These are phyloP conservation scores for Plasmodium gallinaceum DNA, from an alignment of 169 alveolate species.

Conservation along the genomic window DNA sequence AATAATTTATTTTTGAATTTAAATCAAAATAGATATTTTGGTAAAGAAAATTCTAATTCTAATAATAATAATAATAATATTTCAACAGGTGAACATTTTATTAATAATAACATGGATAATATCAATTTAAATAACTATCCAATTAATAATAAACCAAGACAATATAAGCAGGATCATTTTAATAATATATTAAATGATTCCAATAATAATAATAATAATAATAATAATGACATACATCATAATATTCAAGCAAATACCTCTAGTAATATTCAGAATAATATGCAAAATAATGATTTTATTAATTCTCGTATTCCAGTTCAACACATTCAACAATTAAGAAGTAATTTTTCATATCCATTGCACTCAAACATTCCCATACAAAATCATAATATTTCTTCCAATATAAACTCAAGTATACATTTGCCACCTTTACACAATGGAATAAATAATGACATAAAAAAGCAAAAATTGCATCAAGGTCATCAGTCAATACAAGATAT, in stretches of 20 bases:
- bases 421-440: not conserved
- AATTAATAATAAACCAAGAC: not conserved
- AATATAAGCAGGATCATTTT: not conserved
- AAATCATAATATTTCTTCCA: constrained; percentile 3
- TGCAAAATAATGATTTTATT: constrained; percentile 11
- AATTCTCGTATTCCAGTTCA: not conserved
- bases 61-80: constrained; percentile 9
- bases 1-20: constrained; percentile 20
- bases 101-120: not conserved
- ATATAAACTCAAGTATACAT: constrained; percentile 18
- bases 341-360: constrained; percentile 5
- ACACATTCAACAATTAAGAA: constrained; percentile 25
- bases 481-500: constrained; percentile 10
- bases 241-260: constrained; percentile 20
- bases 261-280: constrained; percentile 1
- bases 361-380: constrained; percentile 10
- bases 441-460: constrained; percentile 14
- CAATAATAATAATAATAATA: constrained; percentile 12
- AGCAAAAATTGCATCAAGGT: not conserved
- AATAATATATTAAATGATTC: not conserved
- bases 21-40: constrained; percentile 14
- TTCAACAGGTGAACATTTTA: constrained; percentile 14
- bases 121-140: not conserved
- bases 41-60: constrained; percentile 10
- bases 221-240: constrained; percentile 4